Evolutionary conservation across 148 eudicot species (phyloP), one percentile per base, ranked within the genome.

Genomic region (Suaeda aralocaspica): DNA sequence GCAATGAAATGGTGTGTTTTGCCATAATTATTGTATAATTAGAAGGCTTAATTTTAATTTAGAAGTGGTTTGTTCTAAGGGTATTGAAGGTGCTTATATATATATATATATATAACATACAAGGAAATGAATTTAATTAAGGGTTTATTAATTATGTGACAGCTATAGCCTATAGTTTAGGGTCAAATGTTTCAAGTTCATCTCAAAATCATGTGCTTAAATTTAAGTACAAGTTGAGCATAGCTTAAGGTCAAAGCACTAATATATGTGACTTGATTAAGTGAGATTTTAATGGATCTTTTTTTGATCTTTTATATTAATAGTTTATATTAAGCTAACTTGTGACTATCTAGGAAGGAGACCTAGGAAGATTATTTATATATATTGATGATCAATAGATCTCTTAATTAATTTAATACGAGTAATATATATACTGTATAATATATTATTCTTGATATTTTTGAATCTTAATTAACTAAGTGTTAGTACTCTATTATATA

Each of bases 141-240:
- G 8, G 8, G 58, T 49, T 25, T 22, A 53, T 76, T 76, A 71
- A 70, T 49, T 64, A 67, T 59, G 45, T 59, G 51, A 44, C 80
- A 73, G 73, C 81, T 61, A 60, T 49, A 68, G 42, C 73, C 81
- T 61, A 60, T 49, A 68, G 42, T 78, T 78, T 53, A 78, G 77
- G 81, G 73, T 78, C 81, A 72, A 72, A 63, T 68, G 69, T 55
- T 63, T 59, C 34, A 30, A 56, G 49, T 48, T 57, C 46, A 22
- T 29, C n/a, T n/a, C n/a, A n/a, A n/a, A n/a, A 21, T 39, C 80
- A 72, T 72, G 76, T 77, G 80, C 80, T 72, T 72, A 65, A 77
- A 67, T 67, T 36, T 77, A 72, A 77, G 80, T 72, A 72, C 76
- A 45, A 41, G 34, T 72, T 24, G 72, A 76, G 65, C 68, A 29